Percentiles rank a stretch among this genome's conserved stretches.
Evolutionary conservation across 345 rosid species (phyloP).

Genomic region (Kandelia obovata): DNA sequence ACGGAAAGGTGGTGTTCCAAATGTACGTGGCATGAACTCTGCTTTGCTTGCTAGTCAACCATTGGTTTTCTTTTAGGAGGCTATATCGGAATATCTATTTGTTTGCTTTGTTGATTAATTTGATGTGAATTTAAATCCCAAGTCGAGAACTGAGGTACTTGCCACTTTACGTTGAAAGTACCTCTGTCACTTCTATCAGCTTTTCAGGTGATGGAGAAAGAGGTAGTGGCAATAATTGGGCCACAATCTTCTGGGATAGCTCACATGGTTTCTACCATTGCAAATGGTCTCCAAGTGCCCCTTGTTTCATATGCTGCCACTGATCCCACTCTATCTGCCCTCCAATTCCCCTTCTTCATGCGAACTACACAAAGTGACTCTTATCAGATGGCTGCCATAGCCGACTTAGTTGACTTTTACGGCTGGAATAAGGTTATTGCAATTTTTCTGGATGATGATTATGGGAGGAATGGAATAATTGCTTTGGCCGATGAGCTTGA

Average conservation of each 20-base stretch:
- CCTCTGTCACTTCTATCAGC: conserved; percentile 40
- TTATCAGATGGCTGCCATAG: conserved; percentile 77
- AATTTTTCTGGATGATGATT: conserved; percentile 67
- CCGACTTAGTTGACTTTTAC: conserved; percentile 51
- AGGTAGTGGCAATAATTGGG: conserved; percentile 70
- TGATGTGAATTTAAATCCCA: not conserved
- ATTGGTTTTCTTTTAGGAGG: not conserved
- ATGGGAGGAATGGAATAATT: conserved; percentile 73
- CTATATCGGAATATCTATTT: not conserved
- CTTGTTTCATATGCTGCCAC: conserved; percentile 82
- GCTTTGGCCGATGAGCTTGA: conserved; percentile 51
- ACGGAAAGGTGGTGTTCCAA: too few species aligned
- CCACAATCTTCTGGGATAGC: conserved; percentile 79
- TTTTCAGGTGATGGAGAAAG: conserved; percentile 56
- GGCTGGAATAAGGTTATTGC: conserved; percentile 80
- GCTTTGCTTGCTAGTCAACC: not conserved
- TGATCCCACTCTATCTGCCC: conserved; percentile 85
- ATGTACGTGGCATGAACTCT: not conserved
- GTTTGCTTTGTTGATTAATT: too few species aligned
- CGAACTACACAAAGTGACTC: conserved; percentile 71
- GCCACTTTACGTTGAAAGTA: not conserved
- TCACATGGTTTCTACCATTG: conserved; percentile 58
- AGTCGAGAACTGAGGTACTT: not conserved
- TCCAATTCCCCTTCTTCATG: conserved; percentile 69
- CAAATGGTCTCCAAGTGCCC: conserved; percentile 66